Conservation (phyloP, 768 basidiomycete genomes). For the Boletus pseudopeckii region DNA sequence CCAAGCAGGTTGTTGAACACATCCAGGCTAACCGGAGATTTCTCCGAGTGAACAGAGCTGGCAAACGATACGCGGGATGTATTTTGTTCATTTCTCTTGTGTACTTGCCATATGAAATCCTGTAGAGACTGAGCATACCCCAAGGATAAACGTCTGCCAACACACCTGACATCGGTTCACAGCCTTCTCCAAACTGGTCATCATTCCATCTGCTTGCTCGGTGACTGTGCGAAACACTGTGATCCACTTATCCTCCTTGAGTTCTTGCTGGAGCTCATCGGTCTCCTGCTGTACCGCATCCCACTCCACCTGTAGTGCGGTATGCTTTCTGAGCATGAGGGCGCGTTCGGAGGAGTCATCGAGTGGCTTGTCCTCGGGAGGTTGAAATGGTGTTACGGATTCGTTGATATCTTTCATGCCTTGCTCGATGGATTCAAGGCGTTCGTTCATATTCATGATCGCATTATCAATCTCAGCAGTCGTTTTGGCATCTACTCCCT, state of each 20-base stretch:
- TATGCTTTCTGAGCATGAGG: slow-evolving; percentile 69
- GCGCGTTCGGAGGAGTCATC: slow-evolving; percentile 39
- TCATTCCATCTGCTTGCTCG: slow-evolving; percentile 97
- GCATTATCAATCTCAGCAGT: slow-evolving; percentile 78
- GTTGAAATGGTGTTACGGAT: slow-evolving; percentile 57
- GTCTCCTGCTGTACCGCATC: slow-evolving; percentile 75
- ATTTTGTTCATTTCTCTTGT: slow-evolving; percentile 52
- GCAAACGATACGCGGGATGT: slow-evolving; percentile 40
- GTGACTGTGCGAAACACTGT: slow-evolving; percentile 91
- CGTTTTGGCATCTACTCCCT: slow-evolving; percentile 48
- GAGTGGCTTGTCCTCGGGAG: slow-evolving; percentile 44
- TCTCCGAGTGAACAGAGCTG: slow-evolving; percentile 48
- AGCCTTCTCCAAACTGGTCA: slow-evolving; percentile 92
- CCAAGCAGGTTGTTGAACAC: slow-evolving; percentile 64
- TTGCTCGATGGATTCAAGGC: slow-evolving; percentile 66
- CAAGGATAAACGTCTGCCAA: not conserved
- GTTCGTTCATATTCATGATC: slow-evolving; percentile 74
- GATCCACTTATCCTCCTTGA: slow-evolving; percentile 97
- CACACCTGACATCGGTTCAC: slow-evolving; percentile 84
- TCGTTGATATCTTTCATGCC: slow-evolving; percentile 70
- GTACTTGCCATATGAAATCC: slow-evolving; percentile 87
- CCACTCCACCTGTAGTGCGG: slow-evolving; percentile 74
- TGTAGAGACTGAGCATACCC: slow-evolving; percentile 26
- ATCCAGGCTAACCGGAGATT: slow-evolving; percentile 52
- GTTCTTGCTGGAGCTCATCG: slow-evolving; percentile 80